These are phyloP conservation scores for Somion occarium DNA, from an alignment of 1,284 basidiomycete species.

Conservation along the genomic window DNA sequence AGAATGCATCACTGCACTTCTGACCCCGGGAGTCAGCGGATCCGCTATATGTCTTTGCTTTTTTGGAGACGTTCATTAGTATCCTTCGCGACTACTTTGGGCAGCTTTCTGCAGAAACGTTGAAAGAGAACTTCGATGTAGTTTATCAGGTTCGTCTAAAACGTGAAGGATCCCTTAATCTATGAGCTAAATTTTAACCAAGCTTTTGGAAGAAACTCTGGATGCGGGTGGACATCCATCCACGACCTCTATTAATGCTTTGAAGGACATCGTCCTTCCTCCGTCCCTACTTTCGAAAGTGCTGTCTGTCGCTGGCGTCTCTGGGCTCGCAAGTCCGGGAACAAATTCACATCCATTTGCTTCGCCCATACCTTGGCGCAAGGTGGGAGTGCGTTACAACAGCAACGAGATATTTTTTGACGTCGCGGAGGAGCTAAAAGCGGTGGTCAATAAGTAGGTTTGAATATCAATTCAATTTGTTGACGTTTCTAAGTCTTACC, in stretches of 20 bases:
- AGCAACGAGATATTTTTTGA: constrained; percentile 96
- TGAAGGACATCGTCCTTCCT: constrained; percentile 89
- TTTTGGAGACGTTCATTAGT: constrained; percentile 80
- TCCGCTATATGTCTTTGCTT: constrained; percentile 86
- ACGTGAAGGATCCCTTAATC: no score
- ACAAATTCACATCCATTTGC: constrained; percentile 68
- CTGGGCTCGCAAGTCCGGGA: constrained; percentile 35
- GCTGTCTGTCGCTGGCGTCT: constrained; percentile 48
- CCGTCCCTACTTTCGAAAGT: constrained; percentile 81
- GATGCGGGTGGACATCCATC: constrained; percentile 90
- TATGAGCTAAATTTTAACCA: constrained; percentile 4
- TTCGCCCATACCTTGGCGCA: constrained; percentile 93
- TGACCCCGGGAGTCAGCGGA: constrained; percentile 53
- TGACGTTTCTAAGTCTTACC: neutral
- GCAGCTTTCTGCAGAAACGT: constrained; percentile 59
- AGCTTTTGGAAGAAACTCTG: constrained; percentile 94
- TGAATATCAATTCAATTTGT: neutral
- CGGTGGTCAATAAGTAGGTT: constrained; percentile 77
- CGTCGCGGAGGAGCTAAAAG: constrained; percentile 79
- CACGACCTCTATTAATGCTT: constrained; percentile 89
- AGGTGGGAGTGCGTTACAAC: constrained; percentile 78
- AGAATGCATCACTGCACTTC: neutral
- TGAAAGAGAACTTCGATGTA: constrained; percentile 94
- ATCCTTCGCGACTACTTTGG: constrained; percentile 89
- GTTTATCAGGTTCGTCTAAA: constrained; percentile 85